phyloP scores from a whole-genome alignment of 2,329 filamentous ascomycete genomes.

The Aureobasidium subglaciale region DNA sequence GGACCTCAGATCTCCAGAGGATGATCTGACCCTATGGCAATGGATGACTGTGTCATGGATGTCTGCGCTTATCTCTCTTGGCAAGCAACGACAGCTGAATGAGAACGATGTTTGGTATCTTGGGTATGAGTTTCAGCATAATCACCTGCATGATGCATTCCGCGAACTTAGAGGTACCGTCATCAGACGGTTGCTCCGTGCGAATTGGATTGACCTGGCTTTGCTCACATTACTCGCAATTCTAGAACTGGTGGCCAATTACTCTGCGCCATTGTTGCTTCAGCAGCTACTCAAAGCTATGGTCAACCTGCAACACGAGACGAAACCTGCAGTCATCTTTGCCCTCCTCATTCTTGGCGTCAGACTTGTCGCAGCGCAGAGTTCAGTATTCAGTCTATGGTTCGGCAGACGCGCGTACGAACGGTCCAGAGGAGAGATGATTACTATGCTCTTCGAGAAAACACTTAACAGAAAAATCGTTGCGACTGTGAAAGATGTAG shows the following conservation, averaged over 20 bases:
- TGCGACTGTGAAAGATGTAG: background rate
- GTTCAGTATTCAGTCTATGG: conserved; percentile 66
- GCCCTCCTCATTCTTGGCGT: conserved; percentile 55
- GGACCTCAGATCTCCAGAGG: conserved; percentile 66
- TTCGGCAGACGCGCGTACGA: conserved; percentile 80
- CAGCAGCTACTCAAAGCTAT: conserved; percentile 64
- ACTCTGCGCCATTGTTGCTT: conserved; percentile 59
- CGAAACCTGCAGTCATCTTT: conserved; percentile 56
- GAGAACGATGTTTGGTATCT: conserved; percentile 78
- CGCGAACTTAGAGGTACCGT: conserved; percentile 66
- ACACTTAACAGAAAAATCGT: conserved; percentile 59
- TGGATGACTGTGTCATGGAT: conserved; percentile 86
- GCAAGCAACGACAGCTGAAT: conserved; percentile 58
- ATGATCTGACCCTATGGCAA: conserved; percentile 70
- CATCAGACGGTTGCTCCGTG: conserved; percentile 59
- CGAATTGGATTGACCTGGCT: conserved; percentile 72
- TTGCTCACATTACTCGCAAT: conserved; percentile 60
- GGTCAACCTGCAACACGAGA: conserved; percentile 45
- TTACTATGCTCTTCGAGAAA: conserved; percentile 79
- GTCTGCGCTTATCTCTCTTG: conserved; percentile 61
- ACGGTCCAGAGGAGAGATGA: conserved; percentile 74
- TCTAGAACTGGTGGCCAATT: conserved; percentile 51
- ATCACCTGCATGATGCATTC: conserved; percentile 65
- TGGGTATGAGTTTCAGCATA: conserved; percentile 75
- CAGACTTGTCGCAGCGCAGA: conserved; percentile 57